A percentile compares a stretch with the other conserved stretches of the same genome.
phyloP scores from a whole-genome alignment of 768 basidiomycete species.

The Fomitopsis pulvina region DNA sequence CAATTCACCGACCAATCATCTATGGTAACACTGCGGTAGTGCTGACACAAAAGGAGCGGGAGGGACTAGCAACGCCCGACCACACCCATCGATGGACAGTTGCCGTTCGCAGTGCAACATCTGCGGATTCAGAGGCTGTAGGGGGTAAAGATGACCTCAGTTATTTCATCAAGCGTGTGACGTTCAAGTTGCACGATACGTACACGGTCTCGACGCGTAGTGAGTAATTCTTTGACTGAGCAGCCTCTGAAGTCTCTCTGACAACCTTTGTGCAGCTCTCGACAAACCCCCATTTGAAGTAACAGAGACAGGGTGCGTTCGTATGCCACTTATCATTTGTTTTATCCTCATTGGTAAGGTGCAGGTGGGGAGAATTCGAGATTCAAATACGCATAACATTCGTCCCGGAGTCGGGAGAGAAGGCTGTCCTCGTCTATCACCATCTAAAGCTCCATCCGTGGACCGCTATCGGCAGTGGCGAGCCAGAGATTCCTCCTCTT shows the following conservation, averaged over 20 bases:
- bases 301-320: constrained; percentile 82
- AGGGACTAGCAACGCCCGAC: constrained; percentile 47
- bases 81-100: constrained; percentile 98
- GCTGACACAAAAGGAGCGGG: constrained; percentile 67
- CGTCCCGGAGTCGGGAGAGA: constrained; percentile 84
- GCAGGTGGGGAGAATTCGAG: constrained; percentile 98
- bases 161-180: constrained; percentile 92
- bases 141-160: constrained; percentile 87
- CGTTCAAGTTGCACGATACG: constrained; percentile 97
- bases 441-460: constrained; percentile 95
- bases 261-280: constrained; percentile 24
- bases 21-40: constrained; percentile 92
- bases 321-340: too few relatives aligned
- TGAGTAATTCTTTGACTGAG: constrained; percentile 31
- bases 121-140: constrained; percentile 66
- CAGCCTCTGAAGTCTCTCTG: constrained; percentile 3
- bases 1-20: constrained; percentile 84
- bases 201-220: constrained; percentile 88
- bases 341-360: background rate
- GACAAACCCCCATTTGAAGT: constrained; percentile 95
- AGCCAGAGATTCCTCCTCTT: constrained; percentile 61
- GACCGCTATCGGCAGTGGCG: constrained; percentile 56
- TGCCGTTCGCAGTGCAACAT: constrained; percentile 84
- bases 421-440: constrained; percentile 81
- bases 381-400: constrained; percentile 90